Percentiles rank a stretch among this genome's conserved stretches.
These are phyloP conservation scores for Fusarium agapanthi DNA, from an alignment of 2,329 filamentous ascomycete genomes.

Conservation along the genomic window DNA sequence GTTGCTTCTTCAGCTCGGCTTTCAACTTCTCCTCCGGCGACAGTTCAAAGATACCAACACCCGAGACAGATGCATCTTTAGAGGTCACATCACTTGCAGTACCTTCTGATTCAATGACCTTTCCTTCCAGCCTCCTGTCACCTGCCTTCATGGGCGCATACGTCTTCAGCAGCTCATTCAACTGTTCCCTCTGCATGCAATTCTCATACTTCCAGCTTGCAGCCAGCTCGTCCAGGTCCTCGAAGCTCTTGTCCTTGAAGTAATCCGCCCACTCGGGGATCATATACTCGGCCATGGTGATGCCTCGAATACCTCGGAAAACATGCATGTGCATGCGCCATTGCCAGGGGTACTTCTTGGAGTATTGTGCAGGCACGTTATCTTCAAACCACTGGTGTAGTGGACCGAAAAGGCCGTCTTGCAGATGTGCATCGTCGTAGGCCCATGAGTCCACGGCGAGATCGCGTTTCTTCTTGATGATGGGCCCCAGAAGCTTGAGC, in stretches of 20 bases:
- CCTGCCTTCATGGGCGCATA: slow-evolving; percentile 50
- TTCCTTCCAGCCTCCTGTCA: slow-evolving; percentile 39
- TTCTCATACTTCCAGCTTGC: slow-evolving; percentile 61
- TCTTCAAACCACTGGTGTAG: slow-evolving; percentile 54
- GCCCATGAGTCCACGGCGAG: slow-evolving; percentile 67
- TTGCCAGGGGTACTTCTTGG: slow-evolving; percentile 56
- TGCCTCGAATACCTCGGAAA: slow-evolving; percentile 53
- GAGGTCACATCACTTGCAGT: background rate
- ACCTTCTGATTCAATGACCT: slow-evolving; percentile 36
- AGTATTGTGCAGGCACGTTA: slow-evolving; percentile 53
- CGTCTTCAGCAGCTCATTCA: slow-evolving; percentile 59
- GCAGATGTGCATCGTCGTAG: slow-evolving; percentile 42
- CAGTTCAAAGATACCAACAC: slow-evolving; percentile 44
- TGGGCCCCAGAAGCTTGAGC: slow-evolving; percentile 59
- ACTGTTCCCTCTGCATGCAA: slow-evolving; percentile 58
- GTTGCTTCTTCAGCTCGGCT: background rate
- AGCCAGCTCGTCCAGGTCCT: slow-evolving; percentile 63
- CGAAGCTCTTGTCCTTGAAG: slow-evolving; percentile 59
- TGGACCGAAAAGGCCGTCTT: slow-evolving; percentile 49
- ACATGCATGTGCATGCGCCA: slow-evolving; percentile 61
- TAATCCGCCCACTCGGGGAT: slow-evolving; percentile 63
- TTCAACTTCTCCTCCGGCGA: slow-evolving; percentile 37
- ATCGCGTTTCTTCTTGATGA: slow-evolving; percentile 63
- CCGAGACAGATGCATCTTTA: slow-evolving; percentile 35
- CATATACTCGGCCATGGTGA: slow-evolving; percentile 57